Evolutionary conservation across 495 filamentous ascomycete species (phyloP).

Genomic region (Penicillium egyptiacum): DNA sequence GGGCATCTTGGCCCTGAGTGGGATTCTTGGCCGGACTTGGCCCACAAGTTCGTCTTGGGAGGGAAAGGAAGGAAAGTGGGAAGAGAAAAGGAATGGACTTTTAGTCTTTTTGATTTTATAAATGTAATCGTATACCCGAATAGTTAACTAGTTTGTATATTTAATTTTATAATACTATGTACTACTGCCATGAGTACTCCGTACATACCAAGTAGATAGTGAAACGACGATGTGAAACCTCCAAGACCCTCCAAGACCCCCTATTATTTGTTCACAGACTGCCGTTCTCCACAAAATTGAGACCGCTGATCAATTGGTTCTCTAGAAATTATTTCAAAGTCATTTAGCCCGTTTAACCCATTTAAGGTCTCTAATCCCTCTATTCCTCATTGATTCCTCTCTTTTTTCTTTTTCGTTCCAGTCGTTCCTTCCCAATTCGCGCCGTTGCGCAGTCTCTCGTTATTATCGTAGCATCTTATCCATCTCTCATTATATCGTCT

Average conservation of each 20-base stretch:
- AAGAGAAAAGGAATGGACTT: background rate
- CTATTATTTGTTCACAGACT: slow-evolving; percentile 2
- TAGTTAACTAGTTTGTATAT: background rate
- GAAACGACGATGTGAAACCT: slow-evolving; percentile 1
- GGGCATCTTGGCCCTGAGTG: background rate
- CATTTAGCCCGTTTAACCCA: background rate
- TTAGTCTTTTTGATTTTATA: background rate
- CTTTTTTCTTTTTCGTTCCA: slow-evolving; percentile 17
- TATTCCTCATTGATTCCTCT: slow-evolving; percentile 7
- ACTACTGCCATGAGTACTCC: no score
- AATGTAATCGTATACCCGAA: background rate
- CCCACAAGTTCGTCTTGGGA: background rate
- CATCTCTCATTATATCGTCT: background rate
- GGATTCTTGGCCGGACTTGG: slow-evolving; percentile 1
- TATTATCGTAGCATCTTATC: background rate
- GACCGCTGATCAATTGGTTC: background rate
- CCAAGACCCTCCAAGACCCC: background rate
- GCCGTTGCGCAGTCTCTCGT: slow-evolving; percentile 26
- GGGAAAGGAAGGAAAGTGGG: background rate
- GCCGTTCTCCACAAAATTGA: slow-evolving; percentile 4
- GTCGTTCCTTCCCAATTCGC: slow-evolving; percentile 27
- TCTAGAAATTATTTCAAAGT: slow-evolving; percentile 1
- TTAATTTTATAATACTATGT: background rate
- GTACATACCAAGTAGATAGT: background rate
- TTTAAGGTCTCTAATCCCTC: slow-evolving; percentile 1